These are phyloP conservation scores for Talaromyces sp. DNA, from an alignment of 2,329 filamentous ascomycete species.

Conservation along the genomic window DNA sequence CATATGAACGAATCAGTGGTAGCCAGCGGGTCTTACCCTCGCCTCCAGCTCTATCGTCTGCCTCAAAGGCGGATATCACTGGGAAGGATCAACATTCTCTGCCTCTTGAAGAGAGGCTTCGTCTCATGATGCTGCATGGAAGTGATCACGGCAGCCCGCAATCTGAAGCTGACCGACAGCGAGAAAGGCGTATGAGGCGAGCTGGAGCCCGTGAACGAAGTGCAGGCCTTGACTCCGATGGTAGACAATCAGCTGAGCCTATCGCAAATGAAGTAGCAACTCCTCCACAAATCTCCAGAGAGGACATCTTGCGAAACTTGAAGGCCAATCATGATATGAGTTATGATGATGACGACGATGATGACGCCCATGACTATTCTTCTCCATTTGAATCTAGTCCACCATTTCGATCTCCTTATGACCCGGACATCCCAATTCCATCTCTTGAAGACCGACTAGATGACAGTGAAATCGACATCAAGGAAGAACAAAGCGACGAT, in stretches of 20 bases:
- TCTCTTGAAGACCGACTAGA: conserved; percentile 67
- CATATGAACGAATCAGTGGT: conserved; percentile 61
- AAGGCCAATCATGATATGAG: conserved; percentile 56
- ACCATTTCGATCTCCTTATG: conserved; percentile 56
- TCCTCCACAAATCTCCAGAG: conserved; percentile 77
- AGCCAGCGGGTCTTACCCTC: conserved; percentile 65
- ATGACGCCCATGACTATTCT: conserved; percentile 60
- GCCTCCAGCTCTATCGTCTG: conserved; percentile 60
- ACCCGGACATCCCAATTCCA: conserved; percentile 85
- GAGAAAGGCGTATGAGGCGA: conserved; percentile 63
- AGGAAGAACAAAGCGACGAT: conserved; percentile 59
- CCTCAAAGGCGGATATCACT: conserved; percentile 71
- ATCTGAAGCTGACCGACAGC: conserved; percentile 58
- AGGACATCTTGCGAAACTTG: conserved; percentile 86
- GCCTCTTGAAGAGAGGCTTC: conserved; percentile 78
- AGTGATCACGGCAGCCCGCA: conserved; percentile 51
- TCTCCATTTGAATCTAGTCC: conserved; percentile 52
- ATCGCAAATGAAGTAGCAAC: conserved; percentile 46
- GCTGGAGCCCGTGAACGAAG: conserved; percentile 34
- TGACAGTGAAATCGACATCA: conserved; percentile 55
- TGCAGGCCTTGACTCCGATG: conserved; percentile 7
- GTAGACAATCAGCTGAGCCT: conserved; percentile 18
- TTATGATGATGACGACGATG: conserved; percentile 52
- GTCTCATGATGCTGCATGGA: conserved; percentile 77
- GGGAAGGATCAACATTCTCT: conserved; percentile 70